Conservation (phyloP, 2,329 filamentous ascomycete genomes). For the Periconia sp. region DNA sequence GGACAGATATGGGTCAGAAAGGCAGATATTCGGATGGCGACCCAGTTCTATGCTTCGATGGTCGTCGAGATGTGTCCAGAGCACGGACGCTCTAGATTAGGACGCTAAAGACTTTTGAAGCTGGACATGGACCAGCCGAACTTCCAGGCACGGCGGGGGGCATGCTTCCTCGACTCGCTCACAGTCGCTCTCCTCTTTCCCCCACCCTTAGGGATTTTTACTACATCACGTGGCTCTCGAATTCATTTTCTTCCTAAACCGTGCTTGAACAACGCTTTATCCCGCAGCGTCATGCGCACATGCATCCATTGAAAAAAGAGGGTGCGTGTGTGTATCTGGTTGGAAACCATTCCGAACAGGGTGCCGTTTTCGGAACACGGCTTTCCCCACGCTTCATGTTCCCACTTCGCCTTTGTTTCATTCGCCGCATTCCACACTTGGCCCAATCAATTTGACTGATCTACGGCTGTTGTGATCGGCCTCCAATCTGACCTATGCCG, state of each 20-base stretch:
- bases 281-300: too few species aligned
- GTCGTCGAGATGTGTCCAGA: neutral
- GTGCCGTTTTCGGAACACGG: slow-evolving; percentile 11
- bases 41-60: neutral
- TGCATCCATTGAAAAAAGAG: too few species aligned
- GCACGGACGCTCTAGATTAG: neutral
- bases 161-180: neutral
- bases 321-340: too few species aligned
- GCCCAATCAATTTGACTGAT: neutral
- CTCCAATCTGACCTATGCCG: too few species aligned
- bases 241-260: neutral
- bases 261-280: neutral
- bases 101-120: slow-evolving; percentile 1
- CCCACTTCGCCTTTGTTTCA: neutral
- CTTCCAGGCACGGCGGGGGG: neutral
- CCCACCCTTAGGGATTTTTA: too few species aligned
- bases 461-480: too few species aligned
- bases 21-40: neutral
- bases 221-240: too few species aligned
- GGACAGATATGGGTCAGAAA: neutral
- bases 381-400: slow-evolving; percentile 1
- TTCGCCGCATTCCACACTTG: neutral
- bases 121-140: neutral
- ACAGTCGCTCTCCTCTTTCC: too few species aligned
- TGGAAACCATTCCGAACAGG: neutral